These are phyloP conservation scores for Monoraphidium neglectum DNA, from an alignment of 139 green algal species.

Conservation along the genomic window DNA sequence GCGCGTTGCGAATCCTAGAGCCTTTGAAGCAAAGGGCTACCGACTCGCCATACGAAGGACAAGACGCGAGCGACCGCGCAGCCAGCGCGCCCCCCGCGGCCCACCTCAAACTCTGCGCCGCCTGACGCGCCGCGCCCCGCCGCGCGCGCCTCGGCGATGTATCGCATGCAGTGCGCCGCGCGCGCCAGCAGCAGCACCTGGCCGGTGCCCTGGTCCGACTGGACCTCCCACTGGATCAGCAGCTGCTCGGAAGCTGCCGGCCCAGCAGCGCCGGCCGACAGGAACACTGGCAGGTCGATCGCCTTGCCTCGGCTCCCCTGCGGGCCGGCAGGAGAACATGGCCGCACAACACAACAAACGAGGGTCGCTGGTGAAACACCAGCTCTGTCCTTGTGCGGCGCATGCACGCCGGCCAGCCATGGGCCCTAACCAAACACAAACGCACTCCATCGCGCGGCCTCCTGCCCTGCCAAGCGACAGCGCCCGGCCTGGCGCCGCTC, in stretches of 20 bases:
- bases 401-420: too few species aligned
- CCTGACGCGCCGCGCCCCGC: slow-evolving; percentile 10
- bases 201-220: slow-evolving; percentile 27
- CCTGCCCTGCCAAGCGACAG: too few species aligned
- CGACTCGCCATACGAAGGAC: background rate
- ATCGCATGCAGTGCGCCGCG: slow-evolving; percentile 38
- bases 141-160: slow-evolving; percentile 19
- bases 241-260: background rate
- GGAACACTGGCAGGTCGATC: slow-evolving; percentile 29
- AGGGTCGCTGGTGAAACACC: too few species aligned
- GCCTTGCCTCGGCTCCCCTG: slow-evolving; percentile 45
- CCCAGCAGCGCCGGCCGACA: background rate
- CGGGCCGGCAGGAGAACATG: background rate
- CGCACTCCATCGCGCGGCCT: too few species aligned
- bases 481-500: too few species aligned
- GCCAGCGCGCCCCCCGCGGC: background rate
- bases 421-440: too few species aligned
- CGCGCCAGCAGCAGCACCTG: slow-evolving; percentile 63
- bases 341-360: too few species aligned
- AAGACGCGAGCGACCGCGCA: background rate
- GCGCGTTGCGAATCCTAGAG: too few species aligned
- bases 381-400: too few species aligned
- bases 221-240: slow-evolving; percentile 52
- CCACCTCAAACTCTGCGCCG: slow-evolving; percentile 34
- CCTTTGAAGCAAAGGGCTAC: too few species aligned